A percentile compares a stretch with the other conserved stretches of the same genome.
phyloP scores from a whole-genome alignment of 805 yeast genomes.

The Teunomyces kruisii region DNA sequence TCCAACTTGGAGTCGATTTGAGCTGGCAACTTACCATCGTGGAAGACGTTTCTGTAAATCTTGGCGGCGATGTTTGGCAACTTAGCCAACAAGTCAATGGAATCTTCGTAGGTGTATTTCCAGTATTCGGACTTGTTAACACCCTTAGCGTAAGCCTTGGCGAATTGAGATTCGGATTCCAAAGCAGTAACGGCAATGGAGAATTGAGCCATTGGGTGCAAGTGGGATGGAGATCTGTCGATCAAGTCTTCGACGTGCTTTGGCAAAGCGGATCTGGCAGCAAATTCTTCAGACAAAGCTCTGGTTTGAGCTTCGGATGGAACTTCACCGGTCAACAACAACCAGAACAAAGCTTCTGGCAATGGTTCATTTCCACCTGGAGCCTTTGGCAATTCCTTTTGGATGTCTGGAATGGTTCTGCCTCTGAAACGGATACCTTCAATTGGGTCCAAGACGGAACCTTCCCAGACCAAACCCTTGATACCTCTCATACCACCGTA shows the following conservation, averaged over 20 bases:
- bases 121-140: conserved; percentile 69
- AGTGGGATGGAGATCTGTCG: conserved; percentile 61
- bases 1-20: conserved; percentile 53
- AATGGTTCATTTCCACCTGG: conserved; percentile 60
- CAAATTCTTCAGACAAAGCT: conserved; percentile 59
- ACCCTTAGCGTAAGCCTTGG: conserved; percentile 70
- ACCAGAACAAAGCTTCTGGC: conserved; percentile 80
- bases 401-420: conserved; percentile 71
- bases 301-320: conserved; percentile 62
- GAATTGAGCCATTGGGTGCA: conserved; percentile 85
- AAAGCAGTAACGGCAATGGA: conserved; percentile 74
- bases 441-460: conserved; percentile 72
- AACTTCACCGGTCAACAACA: conserved; percentile 68
- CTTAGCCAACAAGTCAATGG: conserved; percentile 66
- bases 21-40: conserved; percentile 57
- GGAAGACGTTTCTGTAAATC: conserved; percentile 64
- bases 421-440: conserved; percentile 82
- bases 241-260: conserved; percentile 58
- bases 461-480: conserved; percentile 75
- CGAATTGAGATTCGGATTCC: conserved; percentile 69
- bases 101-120: conserved; percentile 75
- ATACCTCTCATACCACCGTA: conserved; percentile 83
- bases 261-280: conserved; percentile 65
- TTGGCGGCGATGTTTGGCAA: conserved; percentile 74
- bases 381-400: conserved; percentile 59